Evolutionary conservation across 768 basidiomycete genomes (phyloP).

Genomic region (Termitomyces sp.): DNA sequence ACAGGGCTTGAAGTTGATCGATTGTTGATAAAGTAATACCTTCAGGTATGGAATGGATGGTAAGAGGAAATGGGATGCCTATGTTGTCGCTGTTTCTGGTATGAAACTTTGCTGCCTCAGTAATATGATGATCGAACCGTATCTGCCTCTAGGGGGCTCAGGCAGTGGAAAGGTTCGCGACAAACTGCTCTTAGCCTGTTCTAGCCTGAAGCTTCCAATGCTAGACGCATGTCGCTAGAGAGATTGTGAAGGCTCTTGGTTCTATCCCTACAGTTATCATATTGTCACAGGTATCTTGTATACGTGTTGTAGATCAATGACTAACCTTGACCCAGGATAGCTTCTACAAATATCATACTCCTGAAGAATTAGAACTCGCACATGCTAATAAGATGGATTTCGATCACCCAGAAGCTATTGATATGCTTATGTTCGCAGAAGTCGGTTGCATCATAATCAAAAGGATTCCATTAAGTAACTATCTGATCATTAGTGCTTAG

Average conservation of each 20-base stretch:
- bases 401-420: constrained; percentile 91
- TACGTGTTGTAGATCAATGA: neutral
- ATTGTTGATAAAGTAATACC: constrained; percentile 3
- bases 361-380: constrained; percentile 80
- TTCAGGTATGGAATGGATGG: constrained; percentile 80
- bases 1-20: constrained; percentile 8
- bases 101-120: constrained; percentile 13
- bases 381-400: constrained; percentile 80
- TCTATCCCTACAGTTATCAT: constrained; percentile 88
- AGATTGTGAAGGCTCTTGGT: constrained; percentile 79
- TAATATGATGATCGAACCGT: neutral
- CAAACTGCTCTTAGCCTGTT: neutral
- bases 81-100: constrained; percentile 86
- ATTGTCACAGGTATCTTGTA: constrained; percentile 65
- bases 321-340: constrained; percentile 64
- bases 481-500: constrained; percentile 57
- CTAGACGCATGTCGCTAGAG: constrained; percentile 82
- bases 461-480: neutral
- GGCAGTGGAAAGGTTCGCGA: constrained; percentile 77
- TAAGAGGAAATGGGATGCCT: constrained; percentile 64
- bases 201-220: constrained; percentile 4
- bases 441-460: constrained; percentile 36
- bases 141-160: constrained; percentile 57
- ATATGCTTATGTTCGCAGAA: constrained; percentile 81
- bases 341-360: constrained; percentile 83